These are phyloP conservation scores for Aureobasidium pullulans DNA, from an alignment of 2,329 filamentous ascomycete genomes.

Conservation along the genomic window DNA sequence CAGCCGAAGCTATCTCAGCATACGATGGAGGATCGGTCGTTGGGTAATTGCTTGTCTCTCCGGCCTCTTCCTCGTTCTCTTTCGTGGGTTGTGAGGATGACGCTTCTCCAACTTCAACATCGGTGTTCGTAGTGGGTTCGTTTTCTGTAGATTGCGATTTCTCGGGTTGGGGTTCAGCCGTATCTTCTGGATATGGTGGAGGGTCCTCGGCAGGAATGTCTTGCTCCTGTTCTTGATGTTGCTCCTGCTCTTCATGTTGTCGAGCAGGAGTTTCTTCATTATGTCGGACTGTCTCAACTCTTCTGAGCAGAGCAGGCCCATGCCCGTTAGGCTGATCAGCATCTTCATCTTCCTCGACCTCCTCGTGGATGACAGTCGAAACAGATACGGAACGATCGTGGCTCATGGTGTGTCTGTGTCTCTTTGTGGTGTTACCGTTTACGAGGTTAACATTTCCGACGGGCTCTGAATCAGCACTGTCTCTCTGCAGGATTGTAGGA, in stretches of 20 bases:
- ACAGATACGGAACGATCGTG: conserved; percentile 61
- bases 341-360: conserved; percentile 58
- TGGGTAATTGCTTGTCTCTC: not conserved
- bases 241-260: not conserved
- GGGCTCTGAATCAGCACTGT: conserved; percentile 24
- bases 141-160: not conserved
- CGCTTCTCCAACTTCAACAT: not conserved
- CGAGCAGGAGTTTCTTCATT: not conserved
- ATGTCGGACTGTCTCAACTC: conserved; percentile 3
- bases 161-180: conserved; percentile 24
- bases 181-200: not conserved
- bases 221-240: not conserved
- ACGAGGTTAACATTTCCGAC: conserved; percentile 40
- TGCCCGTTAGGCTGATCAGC: conserved; percentile 4
- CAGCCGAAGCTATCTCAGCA: not conserved
- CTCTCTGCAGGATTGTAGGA: not conserved
- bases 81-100: not conserved
- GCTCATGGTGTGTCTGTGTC: conserved; percentile 76
- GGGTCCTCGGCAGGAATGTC: conserved; percentile 1
- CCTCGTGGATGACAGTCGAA: conserved; percentile 72
- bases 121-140: conserved; percentile 1
- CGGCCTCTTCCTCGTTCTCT: not conserved
- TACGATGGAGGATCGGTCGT: not conserved
- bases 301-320: not conserved
- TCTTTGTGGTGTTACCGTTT: conserved; percentile 64